Conservation (phyloP, 2,329 filamentous ascomycete genomes). For the Cercospora zeae-maydis region DNA sequence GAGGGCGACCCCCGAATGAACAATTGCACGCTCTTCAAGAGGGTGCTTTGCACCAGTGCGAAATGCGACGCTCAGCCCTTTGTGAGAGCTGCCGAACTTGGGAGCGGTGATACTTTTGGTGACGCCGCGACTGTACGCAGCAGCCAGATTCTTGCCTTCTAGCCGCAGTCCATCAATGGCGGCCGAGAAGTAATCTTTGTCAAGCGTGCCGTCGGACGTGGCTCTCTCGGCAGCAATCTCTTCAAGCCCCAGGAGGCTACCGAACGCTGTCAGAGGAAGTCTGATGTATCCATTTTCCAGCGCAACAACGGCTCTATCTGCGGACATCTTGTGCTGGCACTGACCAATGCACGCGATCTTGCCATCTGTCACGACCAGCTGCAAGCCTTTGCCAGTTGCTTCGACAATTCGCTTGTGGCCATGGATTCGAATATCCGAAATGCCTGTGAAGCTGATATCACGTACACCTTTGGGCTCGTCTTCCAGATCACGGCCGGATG, state of each 20-base stretch:
- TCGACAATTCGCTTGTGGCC: slow-evolving; percentile 37
- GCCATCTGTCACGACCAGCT: slow-evolving; percentile 53
- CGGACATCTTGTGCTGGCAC: slow-evolving; percentile 49
- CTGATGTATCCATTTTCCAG: slow-evolving; percentile 61
- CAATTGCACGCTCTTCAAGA: slow-evolving; percentile 35
- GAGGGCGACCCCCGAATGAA: slow-evolving; percentile 40
- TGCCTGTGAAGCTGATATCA: slow-evolving; percentile 55
- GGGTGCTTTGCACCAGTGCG: slow-evolving; percentile 36
- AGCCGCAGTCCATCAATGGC: slow-evolving; percentile 48
- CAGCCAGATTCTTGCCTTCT: slow-evolving; percentile 40
- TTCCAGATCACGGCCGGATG: slow-evolving; percentile 40
- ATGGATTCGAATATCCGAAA: slow-evolving; percentile 52
- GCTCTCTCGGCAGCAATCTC: slow-evolving; percentile 57
- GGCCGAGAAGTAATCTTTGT: slow-evolving; percentile 52
- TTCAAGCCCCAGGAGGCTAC: slow-evolving; percentile 58
- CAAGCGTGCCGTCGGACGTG: slow-evolving; percentile 51
- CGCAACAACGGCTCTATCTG: slow-evolving; percentile 41
- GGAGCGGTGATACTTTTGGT: slow-evolving; percentile 41
- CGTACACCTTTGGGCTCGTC: slow-evolving; percentile 32
- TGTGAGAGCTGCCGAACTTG: slow-evolving; percentile 26
- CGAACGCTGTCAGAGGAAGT: slow-evolving; percentile 59
- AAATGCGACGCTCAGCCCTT: slow-evolving; percentile 40
- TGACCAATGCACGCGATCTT: slow-evolving; percentile 55
- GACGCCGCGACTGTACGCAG: slow-evolving; percentile 40
- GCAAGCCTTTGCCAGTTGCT: slow-evolving; percentile 24